phyloP scores from a whole-genome alignment of 495 filamentous ascomycete genomes.

The Hypoxylon lienhwacheense region DNA sequence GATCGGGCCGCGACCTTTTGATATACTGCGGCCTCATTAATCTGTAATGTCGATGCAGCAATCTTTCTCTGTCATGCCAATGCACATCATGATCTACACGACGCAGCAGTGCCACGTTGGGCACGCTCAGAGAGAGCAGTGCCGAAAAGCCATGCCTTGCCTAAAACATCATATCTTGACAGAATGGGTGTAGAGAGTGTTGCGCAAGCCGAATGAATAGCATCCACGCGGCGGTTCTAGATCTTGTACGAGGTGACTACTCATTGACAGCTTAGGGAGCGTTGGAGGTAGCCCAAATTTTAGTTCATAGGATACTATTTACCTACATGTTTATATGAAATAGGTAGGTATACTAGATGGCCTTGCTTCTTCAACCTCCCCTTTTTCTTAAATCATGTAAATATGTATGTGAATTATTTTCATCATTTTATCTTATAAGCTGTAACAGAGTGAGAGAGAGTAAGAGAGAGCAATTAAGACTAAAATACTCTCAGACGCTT shows the following conservation, averaged over 20 bases:
- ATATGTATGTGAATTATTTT: too few relatives aligned
- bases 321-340: too few relatives aligned
- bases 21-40: conserved; percentile 22
- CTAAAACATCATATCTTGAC: conserved; percentile 17
- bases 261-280: conserved; percentile 15
- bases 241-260: conserved; percentile 35
- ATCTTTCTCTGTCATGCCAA: conserved; percentile 28
- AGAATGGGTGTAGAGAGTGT: conserved; percentile 22
- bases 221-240: conserved; percentile 31
- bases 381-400: too few relatives aligned
- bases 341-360: neutral
- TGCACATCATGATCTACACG: conserved; percentile 36
- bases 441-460: too few relatives aligned
- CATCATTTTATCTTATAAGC: too few relatives aligned
- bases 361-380: too few relatives aligned
- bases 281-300: neutral
- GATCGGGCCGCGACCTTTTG: conserved; percentile 28
- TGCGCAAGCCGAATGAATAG: conserved; percentile 23
- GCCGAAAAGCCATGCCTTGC: conserved; percentile 24
- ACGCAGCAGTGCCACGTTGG: conserved; percentile 35
- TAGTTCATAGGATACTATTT: too few relatives aligned
- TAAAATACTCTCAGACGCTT: too few relatives aligned
- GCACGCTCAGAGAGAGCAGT: conserved; percentile 25
- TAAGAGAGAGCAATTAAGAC: too few relatives aligned
- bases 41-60: conserved; percentile 24